Conservation (phyloP, 2,329 filamentous ascomycete species). For the Fonsecaea pedrosoi region DNA sequence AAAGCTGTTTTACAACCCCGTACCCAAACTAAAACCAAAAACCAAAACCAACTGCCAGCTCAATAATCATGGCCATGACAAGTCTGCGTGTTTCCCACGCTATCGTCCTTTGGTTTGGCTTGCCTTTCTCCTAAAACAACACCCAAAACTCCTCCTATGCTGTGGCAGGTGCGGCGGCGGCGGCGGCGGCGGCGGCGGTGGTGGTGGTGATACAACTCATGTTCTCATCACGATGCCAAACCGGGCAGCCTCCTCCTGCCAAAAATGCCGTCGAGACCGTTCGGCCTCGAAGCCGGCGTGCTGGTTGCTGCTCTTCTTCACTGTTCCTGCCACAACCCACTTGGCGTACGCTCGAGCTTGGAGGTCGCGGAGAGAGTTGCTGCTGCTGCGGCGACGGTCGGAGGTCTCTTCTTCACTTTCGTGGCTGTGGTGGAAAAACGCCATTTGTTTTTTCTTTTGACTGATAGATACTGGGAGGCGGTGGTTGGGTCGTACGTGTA, state of each 20-base stretch:
- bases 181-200: too few species aligned
- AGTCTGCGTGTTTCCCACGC: neutral
- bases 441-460: conserved; percentile 9
- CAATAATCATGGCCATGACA: too few species aligned
- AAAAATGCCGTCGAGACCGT: conserved; percentile 18
- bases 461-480: neutral
- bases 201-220: neutral
- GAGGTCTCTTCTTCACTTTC: conserved; percentile 12
- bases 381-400: conserved; percentile 15
- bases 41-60: too few species aligned
- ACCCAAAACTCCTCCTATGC: neutral
- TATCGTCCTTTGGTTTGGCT: neutral
- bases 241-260: conserved; percentile 16
- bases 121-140: neutral
- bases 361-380: conserved; percentile 26
- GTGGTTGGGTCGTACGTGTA: neutral
- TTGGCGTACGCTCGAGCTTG: conserved; percentile 26
- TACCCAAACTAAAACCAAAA: neutral
- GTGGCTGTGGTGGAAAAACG: conserved; percentile 22
- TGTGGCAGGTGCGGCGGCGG: too few species aligned
- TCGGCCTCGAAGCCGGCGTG: conserved; percentile 21
- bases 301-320: conserved; percentile 3
- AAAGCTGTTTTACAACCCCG: neutral
- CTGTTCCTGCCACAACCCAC: conserved; percentile 14
- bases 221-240: conserved; percentile 7